Conservation (phyloP, 139 green algal genomes). For the Micractinium sp. region DNA sequence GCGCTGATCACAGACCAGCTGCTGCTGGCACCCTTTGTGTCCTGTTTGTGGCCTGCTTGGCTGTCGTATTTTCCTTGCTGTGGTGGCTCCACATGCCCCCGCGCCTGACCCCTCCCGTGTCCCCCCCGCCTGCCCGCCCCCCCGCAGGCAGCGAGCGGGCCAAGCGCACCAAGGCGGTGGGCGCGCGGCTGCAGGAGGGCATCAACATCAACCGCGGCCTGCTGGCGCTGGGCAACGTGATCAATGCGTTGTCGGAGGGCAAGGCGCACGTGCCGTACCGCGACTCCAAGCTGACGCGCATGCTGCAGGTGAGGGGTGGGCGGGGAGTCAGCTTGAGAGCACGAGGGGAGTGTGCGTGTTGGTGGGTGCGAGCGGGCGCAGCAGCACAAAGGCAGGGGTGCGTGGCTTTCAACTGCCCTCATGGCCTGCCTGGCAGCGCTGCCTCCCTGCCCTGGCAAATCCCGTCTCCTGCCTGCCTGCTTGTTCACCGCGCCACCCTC, state of each 20-base stretch:
- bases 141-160: constrained; percentile 88
- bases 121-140: not conserved
- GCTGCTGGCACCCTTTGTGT: not conserved
- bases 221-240: constrained; percentile 97
- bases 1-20: not conserved
- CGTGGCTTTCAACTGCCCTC: not conserved
- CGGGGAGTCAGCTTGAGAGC: no score
- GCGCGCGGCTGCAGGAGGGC: constrained; percentile 79
- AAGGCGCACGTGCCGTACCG: constrained; percentile 88
- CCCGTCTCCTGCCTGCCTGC: not conserved
- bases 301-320: constrained; percentile 73
- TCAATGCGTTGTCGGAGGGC: constrained; percentile 90
- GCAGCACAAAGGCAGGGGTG: no score
- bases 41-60: not conserved
- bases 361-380: no score
- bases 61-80: not conserved
- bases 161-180: constrained; percentile 94
- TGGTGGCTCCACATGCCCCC: not conserved
- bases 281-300: constrained; percentile 95
- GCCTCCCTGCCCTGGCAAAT: not conserved
- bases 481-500: not conserved
- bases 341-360: no score
- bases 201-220: constrained; percentile 97
- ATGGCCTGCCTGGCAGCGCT: not conserved
- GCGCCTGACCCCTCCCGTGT: not conserved